A percentile compares a stretch with the other conserved stretches of the same genome.
These are phyloP conservation scores for Ustilago loliicola DNA, from an alignment of 1,284 basidiomycete genomes.

Conservation along the genomic window DNA sequence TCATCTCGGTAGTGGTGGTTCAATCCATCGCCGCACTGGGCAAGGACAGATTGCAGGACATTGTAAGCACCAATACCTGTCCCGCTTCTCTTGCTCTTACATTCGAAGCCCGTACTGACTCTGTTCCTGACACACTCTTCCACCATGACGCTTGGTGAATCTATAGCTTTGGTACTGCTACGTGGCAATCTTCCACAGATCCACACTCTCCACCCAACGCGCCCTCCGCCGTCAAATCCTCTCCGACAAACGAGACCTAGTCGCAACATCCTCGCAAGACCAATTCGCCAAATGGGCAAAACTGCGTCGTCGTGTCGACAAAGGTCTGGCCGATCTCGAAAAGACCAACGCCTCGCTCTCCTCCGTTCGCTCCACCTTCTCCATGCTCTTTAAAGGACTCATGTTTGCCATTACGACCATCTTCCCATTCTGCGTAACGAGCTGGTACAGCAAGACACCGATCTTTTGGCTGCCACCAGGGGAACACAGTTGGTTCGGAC, in stretches of 20 bases:
- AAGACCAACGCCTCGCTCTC: slow-evolving; percentile 75
- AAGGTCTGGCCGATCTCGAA: slow-evolving; percentile 92
- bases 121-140: neutral
- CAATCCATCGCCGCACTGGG: slow-evolving; percentile 48
- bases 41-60: slow-evolving; percentile 43
- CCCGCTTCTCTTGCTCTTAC: neutral
- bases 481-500: slow-evolving; percentile 59
- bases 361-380: slow-evolving; percentile 44
- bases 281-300: slow-evolving; percentile 99
- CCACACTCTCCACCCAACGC: slow-evolving; percentile 38
- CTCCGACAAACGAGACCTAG: slow-evolving; percentile 84
- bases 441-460: slow-evolving; percentile 65
- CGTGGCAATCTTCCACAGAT: slow-evolving; percentile 47
- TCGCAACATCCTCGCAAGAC: slow-evolving; percentile 92
- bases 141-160: too few species aligned
- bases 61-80: slow-evolving; percentile 21
- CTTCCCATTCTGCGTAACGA: slow-evolving; percentile 64
- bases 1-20: slow-evolving; percentile 43
- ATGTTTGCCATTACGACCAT: slow-evolving; percentile 64
- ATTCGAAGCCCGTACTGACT: slow-evolving; percentile 1
- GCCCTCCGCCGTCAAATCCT: slow-evolving; percentile 55
- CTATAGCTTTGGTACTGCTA: slow-evolving; percentile 39
- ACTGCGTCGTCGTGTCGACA: slow-evolving; percentile 89
- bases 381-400: slow-evolving; percentile 57
- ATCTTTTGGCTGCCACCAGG: slow-evolving; percentile 68